Percentiles rank a stretch among this genome's conserved stretches.
Evolutionary conservation across 2,329 filamentous ascomycete species (phyloP).

Genomic region (Thelonectria discophora): DNA sequence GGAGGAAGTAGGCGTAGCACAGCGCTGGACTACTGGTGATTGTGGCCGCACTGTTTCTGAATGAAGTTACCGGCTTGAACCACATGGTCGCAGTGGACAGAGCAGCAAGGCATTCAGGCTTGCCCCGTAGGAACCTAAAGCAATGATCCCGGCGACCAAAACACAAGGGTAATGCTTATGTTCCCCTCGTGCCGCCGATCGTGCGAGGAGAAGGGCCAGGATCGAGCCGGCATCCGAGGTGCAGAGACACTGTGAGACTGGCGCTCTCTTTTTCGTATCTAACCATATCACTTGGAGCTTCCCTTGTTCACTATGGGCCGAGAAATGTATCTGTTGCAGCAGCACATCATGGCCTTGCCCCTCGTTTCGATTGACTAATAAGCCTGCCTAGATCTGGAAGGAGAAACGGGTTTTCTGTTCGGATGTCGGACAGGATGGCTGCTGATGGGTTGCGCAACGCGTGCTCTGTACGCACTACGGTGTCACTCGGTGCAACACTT

Average conservation of each 20-base stretch:
- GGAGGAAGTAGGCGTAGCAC: too few relatives aligned
- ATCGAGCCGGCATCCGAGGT: neutral
- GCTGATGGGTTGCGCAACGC: conserved; percentile 11
- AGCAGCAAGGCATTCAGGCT: neutral
- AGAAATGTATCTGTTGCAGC: neutral
- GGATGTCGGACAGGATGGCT: conserved; percentile 7
- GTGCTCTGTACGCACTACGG: neutral
- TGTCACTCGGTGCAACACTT: conserved; percentile 10
- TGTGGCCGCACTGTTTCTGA: too few relatives aligned
- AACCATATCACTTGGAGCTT: neutral
- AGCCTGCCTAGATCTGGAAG: neutral
- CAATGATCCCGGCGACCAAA: conserved; percentile 8
- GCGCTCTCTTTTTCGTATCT: neutral
- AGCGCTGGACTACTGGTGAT: too few relatives aligned
- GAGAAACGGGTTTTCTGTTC: neutral
- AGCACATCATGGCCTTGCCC: neutral
- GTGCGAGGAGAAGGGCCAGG: conserved; percentile 20
- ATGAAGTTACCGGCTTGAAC: neutral
- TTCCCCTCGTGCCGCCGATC: conserved; percentile 19
- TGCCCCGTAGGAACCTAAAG: neutral
- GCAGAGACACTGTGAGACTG: neutral
- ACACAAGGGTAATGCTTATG: conserved; percentile 7
- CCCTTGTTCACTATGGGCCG: neutral
- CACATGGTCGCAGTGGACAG: neutral
- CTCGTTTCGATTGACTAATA: neutral